Percentiles rank a stretch among this genome's conserved stretches.
These are phyloP conservation scores for Debaryomyces prosopidis DNA, from an alignment of 805 yeast species.

Conservation along the genomic window DNA sequence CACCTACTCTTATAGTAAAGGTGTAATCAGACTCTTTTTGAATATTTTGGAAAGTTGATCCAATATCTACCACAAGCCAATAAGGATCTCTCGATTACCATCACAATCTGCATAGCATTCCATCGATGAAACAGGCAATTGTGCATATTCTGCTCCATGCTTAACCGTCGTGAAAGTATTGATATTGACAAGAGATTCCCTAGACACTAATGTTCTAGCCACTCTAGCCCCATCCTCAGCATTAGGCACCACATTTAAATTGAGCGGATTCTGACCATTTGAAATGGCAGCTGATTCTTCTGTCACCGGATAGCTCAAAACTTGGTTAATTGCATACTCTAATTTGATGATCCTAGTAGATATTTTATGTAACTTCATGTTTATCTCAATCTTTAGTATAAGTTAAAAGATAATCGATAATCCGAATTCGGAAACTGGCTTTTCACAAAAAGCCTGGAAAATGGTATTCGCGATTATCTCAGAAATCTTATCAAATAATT, in stretches of 20 bases:
- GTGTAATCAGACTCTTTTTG: conserved; percentile 56
- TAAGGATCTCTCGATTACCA: conserved; percentile 66
- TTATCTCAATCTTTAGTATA: background rate
- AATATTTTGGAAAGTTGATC: conserved; percentile 63
- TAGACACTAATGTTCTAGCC: conserved; percentile 58
- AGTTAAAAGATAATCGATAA: too few relatives aligned
- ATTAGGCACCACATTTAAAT: conserved; percentile 14
- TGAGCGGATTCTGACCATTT: background rate
- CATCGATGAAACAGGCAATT: conserved; percentile 65
- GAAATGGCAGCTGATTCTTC: background rate
- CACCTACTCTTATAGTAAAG: conserved; percentile 64
- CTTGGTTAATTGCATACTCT: conserved; percentile 3
- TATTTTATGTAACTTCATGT: background rate
- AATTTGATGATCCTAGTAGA: background rate
- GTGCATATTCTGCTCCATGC: conserved; percentile 15
- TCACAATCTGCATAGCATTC: conserved; percentile 76
- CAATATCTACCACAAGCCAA: conserved; percentile 64
- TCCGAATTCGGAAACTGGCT: too few relatives aligned
- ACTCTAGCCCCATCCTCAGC: conserved; percentile 48
- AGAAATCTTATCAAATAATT: too few relatives aligned
- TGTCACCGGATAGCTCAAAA: background rate
- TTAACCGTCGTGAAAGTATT: conserved; percentile 45
- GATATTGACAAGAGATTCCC: conserved; percentile 61
- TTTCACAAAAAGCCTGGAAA: too few relatives aligned
- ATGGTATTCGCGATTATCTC: too few relatives aligned